phyloP scores from a whole-genome alignment of 345 rosid genomes.

The Bruguiera parviflora region DNA sequence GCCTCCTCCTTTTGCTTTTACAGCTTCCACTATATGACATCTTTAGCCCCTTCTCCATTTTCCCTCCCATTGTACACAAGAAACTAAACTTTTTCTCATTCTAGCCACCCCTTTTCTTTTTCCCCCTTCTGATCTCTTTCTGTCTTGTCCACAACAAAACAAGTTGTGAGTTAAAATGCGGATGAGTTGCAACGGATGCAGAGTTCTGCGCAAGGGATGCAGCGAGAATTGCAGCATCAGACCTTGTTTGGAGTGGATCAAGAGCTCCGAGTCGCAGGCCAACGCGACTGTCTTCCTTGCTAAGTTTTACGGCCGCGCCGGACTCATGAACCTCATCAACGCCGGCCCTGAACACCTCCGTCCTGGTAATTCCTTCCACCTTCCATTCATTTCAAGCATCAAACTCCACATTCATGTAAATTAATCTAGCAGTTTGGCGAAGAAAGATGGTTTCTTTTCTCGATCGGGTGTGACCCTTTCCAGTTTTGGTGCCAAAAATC shows the following conservation, averaged over 20 bases:
- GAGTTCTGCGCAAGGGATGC: conserved; percentile 95
- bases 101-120: neutral
- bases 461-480: neutral
- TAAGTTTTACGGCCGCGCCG: conserved; percentile 95
- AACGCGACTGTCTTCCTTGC: conserved; percentile 97
- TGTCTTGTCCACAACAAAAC: too few species aligned
- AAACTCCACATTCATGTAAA: neutral
- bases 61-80: neutral
- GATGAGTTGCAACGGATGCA: conserved; percentile 97
- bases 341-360: conserved; percentile 94
- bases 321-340: conserved; percentile 94
- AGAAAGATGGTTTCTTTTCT: too few species aligned
- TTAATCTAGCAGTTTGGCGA: neutral
- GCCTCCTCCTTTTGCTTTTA: neutral
- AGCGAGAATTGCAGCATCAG: conserved; percentile 85
- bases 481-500: neutral
- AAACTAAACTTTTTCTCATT: neutral
- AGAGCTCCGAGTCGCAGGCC: conserved; percentile 78
- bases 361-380: conserved; percentile 49
- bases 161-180: conserved; percentile 20
- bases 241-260: conserved; percentile 98
- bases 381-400: neutral
- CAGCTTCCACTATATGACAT: neutral
- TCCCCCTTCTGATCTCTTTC: neutral
- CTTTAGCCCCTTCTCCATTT: neutral